Evolutionary conservation across 441 rosid species (phyloP), one percentile per base, ranked within the genome.

Genomic region (Gossypium schwendimanii): DNA sequence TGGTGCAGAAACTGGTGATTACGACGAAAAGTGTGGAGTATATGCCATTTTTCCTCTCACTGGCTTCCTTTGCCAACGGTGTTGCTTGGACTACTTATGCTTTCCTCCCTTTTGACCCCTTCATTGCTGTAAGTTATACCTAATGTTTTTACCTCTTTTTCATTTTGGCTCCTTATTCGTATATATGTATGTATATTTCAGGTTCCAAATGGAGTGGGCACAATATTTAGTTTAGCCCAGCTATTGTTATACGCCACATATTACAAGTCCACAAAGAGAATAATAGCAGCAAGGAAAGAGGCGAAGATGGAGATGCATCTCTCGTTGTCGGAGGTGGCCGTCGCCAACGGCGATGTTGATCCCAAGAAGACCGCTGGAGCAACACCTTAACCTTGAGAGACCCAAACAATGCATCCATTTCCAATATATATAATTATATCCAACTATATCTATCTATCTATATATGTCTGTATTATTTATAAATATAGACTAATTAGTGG

Each of bases 21-120:
- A 74, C 77, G 39, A 90, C 94, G 6, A 91, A 91, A 77, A 94
- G 98, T 73, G 98, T 94, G 76, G 92, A 87, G 82, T 94, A 84
- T 63, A 94, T 94, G 99, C 98, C 97, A 14, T 83, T 92, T 57
- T 85, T 45, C 65, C 79, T 94, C 17, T 92, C 98, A 2, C 74
- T 94, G 21, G 91, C 86, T 69, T 82, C 90, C 18, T 85, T 91
- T 4, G 89, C 78, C 3, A 92, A 91, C 59, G 90, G 92, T 33
- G 71, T 83, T 70, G 78, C 87, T 70, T 94, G 98, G 99, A 72
- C 86, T 55, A 73, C 81, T 26, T 92, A 92, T 76, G 94, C 96
- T 31, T 84, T 91, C 73, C 87, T 92, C 50, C 89, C 81, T 14
- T 80, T 94, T 17, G 98, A 94, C 64, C 78, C 83, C 63, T 92